Percentiles rank a stretch among this genome's conserved stretches.
phyloP scores from a whole-genome alignment of 2,329 filamentous ascomycete species.

The Tolypocladium nubicola region DNA sequence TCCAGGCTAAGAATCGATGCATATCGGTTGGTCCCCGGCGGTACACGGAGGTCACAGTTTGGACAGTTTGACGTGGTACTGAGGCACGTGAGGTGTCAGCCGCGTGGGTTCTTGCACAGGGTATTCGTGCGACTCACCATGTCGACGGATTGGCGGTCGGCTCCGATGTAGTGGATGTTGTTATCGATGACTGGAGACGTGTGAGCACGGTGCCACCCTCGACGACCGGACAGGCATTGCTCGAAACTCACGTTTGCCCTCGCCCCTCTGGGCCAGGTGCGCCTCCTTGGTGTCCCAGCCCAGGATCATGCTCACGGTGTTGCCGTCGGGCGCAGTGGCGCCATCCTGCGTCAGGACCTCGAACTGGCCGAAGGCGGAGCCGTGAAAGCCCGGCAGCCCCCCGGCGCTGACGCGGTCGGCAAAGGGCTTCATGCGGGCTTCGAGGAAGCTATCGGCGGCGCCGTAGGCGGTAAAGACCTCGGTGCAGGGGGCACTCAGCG shows the following conservation, averaged over 20 bases:
- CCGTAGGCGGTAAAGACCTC: constrained; percentile 26
- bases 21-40: background rate
- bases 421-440: constrained; percentile 18
- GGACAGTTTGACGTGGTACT: constrained; percentile 17
- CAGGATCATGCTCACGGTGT: constrained; percentile 21
- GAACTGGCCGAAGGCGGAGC: constrained; percentile 21
- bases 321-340: constrained; percentile 15
- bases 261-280: constrained; percentile 21
- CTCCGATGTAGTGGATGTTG: constrained; percentile 21
- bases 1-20: background rate
- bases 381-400: constrained; percentile 18
- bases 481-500: constrained; percentile 24
- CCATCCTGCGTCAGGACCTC: constrained; percentile 16
- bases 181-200: constrained; percentile 19
- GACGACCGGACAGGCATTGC: background rate
- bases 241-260: constrained; percentile 16
- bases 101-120: background rate
- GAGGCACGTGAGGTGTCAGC: background rate
- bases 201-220: background rate
- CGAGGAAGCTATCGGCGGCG: constrained; percentile 18
- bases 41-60: constrained; percentile 1
- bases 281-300: constrained; percentile 30
- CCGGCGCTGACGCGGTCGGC: constrained; percentile 11
- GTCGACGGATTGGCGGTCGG: constrained; percentile 17
- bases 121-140: constrained; percentile 16